Percentiles rank a stretch among this genome's conserved stretches.
Evolutionary conservation across 2,329 filamentous ascomycete species (phyloP).

Genomic region (Coniella vitis): DNA sequence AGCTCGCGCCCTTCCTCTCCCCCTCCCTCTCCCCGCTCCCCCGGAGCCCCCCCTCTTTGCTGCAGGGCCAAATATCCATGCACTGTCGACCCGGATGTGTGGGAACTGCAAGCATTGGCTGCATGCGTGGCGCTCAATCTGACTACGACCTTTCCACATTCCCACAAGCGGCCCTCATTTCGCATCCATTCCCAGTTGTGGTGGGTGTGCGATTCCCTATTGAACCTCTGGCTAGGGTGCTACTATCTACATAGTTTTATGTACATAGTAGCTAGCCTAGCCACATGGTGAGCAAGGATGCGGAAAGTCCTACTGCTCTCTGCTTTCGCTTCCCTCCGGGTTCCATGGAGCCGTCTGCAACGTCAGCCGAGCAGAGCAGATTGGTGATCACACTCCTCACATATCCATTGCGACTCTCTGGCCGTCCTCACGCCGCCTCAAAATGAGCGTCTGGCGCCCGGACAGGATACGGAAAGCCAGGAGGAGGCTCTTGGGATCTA

Average conservation of each 20-base stretch:
- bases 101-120: background rate
- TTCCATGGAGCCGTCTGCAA: background rate
- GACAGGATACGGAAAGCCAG: too few relatives aligned
- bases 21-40: too few relatives aligned
- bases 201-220: constrained; percentile 14
- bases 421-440: too few relatives aligned
- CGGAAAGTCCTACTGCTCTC: background rate
- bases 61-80: too few relatives aligned
- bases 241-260: too few relatives aligned
- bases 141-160: background rate
- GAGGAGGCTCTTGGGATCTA: too few relatives aligned
- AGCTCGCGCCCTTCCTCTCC: too few relatives aligned
- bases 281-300: constrained; percentile 15
- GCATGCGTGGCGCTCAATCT: background rate
- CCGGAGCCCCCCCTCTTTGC: too few relatives aligned
- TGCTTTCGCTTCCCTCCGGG: too few relatives aligned
- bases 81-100: background rate
- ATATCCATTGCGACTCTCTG: too few relatives aligned
- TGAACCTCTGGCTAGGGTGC: constrained; percentile 11
- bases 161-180: background rate
- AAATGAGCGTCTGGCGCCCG: too few relatives aligned
- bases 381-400: too few relatives aligned
- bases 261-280: constrained; percentile 2
- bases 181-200: background rate
- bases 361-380: background rate